Percentiles rank a stretch among this genome's conserved stretches.
These are phyloP conservation scores for Vitis riparia DNA, from an alignment of 164 flowering plant genomes.

Conservation along the genomic window DNA sequence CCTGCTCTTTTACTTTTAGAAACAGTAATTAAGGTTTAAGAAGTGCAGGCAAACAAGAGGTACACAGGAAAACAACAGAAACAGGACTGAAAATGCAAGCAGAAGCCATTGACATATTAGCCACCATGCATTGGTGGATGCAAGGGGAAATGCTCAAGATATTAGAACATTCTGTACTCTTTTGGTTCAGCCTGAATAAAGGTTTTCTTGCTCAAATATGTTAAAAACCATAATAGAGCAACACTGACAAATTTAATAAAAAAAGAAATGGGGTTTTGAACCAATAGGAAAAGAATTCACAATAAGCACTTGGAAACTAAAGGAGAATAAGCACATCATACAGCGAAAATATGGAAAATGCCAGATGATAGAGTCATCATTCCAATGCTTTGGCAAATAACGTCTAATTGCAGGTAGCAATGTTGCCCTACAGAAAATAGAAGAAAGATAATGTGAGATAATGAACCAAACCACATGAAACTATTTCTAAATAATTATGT, in stretches of 20 bases:
- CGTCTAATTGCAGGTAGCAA: slow-evolving; percentile 74
- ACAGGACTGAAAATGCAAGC: no score
- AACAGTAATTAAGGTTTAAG: no score
- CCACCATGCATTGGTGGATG: no score
- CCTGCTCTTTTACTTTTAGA: no score
- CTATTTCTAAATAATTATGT: not conserved
- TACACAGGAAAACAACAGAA: no score
- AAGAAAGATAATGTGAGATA: not conserved
- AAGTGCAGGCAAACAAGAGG: no score
- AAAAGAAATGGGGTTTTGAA: not conserved
- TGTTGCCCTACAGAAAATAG: slow-evolving; percentile 62
- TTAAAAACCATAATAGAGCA: not conserved
- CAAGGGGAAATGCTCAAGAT: no score
- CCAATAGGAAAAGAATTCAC: not conserved
- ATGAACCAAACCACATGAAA: not conserved
- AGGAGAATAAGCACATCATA: slow-evolving; percentile 30
- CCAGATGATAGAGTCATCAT: slow-evolving; percentile 73
- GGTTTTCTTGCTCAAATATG: not conserved
- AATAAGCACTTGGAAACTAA: slow-evolving; percentile 2
- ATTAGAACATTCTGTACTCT: no score
- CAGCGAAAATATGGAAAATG: slow-evolving; percentile 79
- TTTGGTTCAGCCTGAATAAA: not conserved
- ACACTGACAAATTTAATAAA: no score
- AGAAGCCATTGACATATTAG: no score
- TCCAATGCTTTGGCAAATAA: slow-evolving; percentile 79